Base-by-base conservation (phyloP, 345 rosid genomes). In the Cardamine chenopodiifolia region DNA sequence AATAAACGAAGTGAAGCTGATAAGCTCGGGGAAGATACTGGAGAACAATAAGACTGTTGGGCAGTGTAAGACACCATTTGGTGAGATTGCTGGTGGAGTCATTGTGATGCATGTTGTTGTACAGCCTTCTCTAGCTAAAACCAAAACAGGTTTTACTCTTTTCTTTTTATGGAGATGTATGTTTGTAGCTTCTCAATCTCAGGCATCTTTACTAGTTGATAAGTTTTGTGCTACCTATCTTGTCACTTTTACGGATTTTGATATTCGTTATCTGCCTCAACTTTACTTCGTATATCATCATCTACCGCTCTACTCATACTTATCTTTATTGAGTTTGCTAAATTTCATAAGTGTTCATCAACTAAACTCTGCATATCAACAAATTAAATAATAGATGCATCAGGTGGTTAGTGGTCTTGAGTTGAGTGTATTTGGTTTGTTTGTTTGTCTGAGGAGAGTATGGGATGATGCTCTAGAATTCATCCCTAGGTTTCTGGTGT, bases 41-140 rank as follows among this genome's bases (percentile, higher is more conserved):
- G 98, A 93, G 69, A 93, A 89, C 50, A 85, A 55, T 82, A 90
- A 83, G 82, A 88, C 92, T 35, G 92, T 90, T 72, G 96, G 87
- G 17, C 97, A 93, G 84, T 93, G 96, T 81, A 90, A 84, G 81
- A 79, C 74, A 44, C 97, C 97, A 11, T 86, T 81, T 49, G 88
- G 90, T 42, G 98, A 93, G 17, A 81, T 78, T 71, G 77, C 86
- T 0, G 93, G 90, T 18, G 90, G 75, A 31, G 73, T 77, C 11
- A 83, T 81, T 74, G 84, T 90, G 57, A 90, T 90, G 97, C 97
- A 88, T 74, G 97, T 90, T 79, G 97, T 90, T 86, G 94, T 90
- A 77, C 96, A 88, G 85, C 93, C 91, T 23, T 87, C 92, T 55
- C 83, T 82, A 39, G 85, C 84, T 1, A 90, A 87, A 85, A 62